These are phyloP conservation scores for Leptomonas seymouri DNA, from an alignment of 208 protist species.

Conservation along the genomic window DNA sequence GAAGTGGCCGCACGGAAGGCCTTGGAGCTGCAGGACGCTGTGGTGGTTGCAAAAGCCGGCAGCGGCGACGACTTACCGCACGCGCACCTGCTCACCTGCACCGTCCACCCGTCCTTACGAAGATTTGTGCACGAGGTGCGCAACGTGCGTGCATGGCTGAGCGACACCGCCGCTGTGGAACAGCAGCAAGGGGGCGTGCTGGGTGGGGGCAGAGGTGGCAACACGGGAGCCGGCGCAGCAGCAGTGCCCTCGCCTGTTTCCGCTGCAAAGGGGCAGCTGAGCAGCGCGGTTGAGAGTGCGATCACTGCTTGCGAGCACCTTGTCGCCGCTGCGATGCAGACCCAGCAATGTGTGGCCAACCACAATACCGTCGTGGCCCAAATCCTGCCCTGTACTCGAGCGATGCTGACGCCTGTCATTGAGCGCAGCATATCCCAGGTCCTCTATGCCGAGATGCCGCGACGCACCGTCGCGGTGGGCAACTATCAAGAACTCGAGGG, in stretches of 20 bases:
- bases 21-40: conserved; percentile 43
- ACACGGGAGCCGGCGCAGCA: neutral
- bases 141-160: conserved; percentile 60
- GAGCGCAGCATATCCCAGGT: conserved; percentile 63
- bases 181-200: neutral
- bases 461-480: conserved; percentile 51
- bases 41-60: conserved; percentile 37
- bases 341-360: conserved; percentile 81
- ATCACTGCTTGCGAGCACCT: conserved; percentile 67
- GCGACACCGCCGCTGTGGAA: conserved; percentile 18
- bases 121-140: conserved; percentile 77
- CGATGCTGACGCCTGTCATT: conserved; percentile 67
- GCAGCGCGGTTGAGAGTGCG: conserved; percentile 46
- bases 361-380: conserved; percentile 86
- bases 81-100: conserved; percentile 57
- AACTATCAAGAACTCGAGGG: conserved; percentile 87
- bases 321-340: conserved; percentile 47
- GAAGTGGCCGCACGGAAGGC: conserved; percentile 50
- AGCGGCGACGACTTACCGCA: neutral
- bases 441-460: conserved; percentile 50
- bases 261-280: conserved; percentile 30
- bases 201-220: neutral
- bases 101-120: conserved; percentile 48
- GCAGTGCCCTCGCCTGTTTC: neutral
- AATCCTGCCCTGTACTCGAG: conserved; percentile 71